These are phyloP conservation scores for Sporothrix dimorphospora DNA, from an alignment of 2,329 filamentous ascomycete species.

Conservation along the genomic window DNA sequence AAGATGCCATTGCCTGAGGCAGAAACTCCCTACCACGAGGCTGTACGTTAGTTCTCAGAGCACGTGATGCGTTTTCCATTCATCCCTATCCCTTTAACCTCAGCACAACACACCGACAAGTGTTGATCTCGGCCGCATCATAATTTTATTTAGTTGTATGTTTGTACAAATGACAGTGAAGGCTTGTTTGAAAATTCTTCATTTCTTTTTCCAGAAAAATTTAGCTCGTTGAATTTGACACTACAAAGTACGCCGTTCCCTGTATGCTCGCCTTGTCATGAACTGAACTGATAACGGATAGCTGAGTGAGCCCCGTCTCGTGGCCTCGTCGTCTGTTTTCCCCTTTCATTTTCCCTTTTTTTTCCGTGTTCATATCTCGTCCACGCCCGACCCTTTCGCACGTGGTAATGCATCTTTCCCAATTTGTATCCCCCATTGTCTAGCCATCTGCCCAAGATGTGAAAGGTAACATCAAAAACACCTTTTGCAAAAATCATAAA, in stretches of 20 bases:
- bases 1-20: background rate
- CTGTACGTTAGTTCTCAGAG: background rate
- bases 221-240: too few relatives aligned
- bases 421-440: background rate
- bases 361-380: background rate
- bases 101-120: too few relatives aligned
- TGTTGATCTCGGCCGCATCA: too few relatives aligned
- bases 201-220: too few relatives aligned
- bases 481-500: background rate
- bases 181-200: too few relatives aligned
- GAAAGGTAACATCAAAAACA: background rate
- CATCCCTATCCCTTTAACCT: background rate
- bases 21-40: background rate
- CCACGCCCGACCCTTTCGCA: background rate
- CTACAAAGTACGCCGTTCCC: too few relatives aligned
- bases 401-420: background rate
- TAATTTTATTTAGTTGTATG: background rate
- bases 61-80: background rate
- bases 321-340: background rate
- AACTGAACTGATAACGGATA: background rate
- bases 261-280: too few relatives aligned
- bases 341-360: background rate
- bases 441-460: constrained; percentile 6
- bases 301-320: background rate
- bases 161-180: background rate